Percentiles rank a stretch among this genome's conserved stretches.
Evolutionary conservation across 352 stramenopile genomes (phyloP).

Genomic region (Thalassiosira livingstoniorum): DNA sequence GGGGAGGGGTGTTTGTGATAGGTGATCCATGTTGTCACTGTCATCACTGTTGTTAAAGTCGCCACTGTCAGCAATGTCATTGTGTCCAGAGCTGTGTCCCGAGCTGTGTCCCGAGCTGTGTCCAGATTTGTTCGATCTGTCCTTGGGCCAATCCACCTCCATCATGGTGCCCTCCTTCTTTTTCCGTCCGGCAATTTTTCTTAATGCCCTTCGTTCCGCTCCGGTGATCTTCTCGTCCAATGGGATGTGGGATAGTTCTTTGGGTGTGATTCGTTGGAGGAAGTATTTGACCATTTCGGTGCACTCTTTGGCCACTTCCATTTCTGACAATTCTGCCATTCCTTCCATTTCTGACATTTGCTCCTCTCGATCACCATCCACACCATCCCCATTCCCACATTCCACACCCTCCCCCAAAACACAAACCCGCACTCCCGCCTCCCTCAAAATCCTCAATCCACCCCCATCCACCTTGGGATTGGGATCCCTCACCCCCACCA

Average conservation of each 20-base stretch:
- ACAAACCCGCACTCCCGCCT: slow-evolving; percentile 69
- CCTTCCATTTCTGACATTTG: too few species aligned
- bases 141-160: slow-evolving; percentile 57
- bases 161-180: slow-evolving; percentile 64
- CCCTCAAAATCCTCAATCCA: slow-evolving; percentile 68
- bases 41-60: slow-evolving; percentile 29
- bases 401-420: slow-evolving; percentile 12
- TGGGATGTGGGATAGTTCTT: slow-evolving; percentile 9
- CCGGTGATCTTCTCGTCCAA: slow-evolving; percentile 62
- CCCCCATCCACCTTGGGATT: slow-evolving; percentile 82
- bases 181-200: slow-evolving; percentile 54
- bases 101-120: not conserved
- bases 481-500: slow-evolving; percentile 81
- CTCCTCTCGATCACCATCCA: too few species aligned
- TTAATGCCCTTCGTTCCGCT: slow-evolving; percentile 52
- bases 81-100: not conserved
- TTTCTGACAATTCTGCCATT: too few species aligned
- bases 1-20: slow-evolving; percentile 40
- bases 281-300: slow-evolving; percentile 70
- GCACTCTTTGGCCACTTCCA: slow-evolving; percentile 46
- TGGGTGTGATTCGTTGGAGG: slow-evolving; percentile 72
- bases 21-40: slow-evolving; percentile 24
- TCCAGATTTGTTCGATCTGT: not conserved
- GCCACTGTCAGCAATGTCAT: not conserved
- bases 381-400: not conserved